A percentile compares a stretch with the other conserved stretches of the same genome.
phyloP scores from a whole-genome alignment of 2,329 filamentous ascomycete genomes.

The Beauveria varroae region DNA sequence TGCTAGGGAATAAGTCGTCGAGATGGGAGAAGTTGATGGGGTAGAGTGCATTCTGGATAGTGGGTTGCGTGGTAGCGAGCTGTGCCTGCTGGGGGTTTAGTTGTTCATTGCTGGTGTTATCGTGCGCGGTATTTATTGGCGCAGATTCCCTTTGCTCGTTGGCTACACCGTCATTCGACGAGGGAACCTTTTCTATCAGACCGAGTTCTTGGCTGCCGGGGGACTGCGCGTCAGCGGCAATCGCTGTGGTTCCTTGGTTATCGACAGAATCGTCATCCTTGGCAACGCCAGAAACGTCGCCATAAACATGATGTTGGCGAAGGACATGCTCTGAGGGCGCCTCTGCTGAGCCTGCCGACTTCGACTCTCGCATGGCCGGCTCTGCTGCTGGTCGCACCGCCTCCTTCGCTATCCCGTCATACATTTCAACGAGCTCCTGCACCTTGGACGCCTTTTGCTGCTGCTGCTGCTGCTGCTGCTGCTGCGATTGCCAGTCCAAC shows the following conservation, averaged over 20 bases:
- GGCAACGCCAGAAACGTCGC: neutral
- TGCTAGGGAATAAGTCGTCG: slow-evolving; percentile 25
- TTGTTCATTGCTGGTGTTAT: neutral
- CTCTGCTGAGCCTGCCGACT: neutral
- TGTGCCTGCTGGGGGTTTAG: neutral
- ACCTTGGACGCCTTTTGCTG: slow-evolving; percentile 35
- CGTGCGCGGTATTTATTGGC: too few species aligned
- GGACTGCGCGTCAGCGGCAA: neutral
- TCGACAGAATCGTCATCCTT: neutral
- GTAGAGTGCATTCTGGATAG: slow-evolving; percentile 16
- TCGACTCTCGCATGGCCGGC: neutral
- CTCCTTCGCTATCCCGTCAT: slow-evolving; percentile 34
- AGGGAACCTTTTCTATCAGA: neutral
- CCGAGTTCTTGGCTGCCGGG: neutral
- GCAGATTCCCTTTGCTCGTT: neutral
- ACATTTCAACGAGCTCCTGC: slow-evolving; percentile 42
- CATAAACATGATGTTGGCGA: neutral
- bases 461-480: slow-evolving; percentile 5
- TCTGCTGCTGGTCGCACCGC: neutral
- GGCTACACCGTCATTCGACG: neutral
- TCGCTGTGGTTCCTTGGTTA: neutral
- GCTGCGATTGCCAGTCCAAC: too few species aligned
- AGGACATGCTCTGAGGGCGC: neutral
- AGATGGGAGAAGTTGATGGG: slow-evolving; percentile 28
- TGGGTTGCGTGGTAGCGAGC: neutral